A percentile compares a stretch with the other conserved stretches of the same genome.
These are phyloP conservation scores for Pseudohyphozyma bogoriensis DNA, from an alignment of 768 basidiomycete species.

Conservation along the genomic window DNA sequence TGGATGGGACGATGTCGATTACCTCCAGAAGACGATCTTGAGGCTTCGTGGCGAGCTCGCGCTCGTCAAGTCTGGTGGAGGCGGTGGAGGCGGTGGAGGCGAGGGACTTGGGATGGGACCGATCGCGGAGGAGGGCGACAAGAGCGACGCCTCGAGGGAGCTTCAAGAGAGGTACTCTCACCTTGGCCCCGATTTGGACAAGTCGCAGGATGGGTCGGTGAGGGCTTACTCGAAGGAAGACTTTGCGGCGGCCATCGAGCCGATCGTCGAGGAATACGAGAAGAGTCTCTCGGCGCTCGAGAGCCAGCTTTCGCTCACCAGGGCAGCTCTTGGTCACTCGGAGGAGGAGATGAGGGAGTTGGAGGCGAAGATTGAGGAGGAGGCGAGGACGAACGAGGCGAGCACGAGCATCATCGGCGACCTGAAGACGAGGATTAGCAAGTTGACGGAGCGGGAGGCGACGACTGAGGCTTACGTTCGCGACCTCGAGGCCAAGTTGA, in stretches of 20 bases:
- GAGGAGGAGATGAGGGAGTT: conserved; percentile 90
- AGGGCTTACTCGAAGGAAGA: conserved; percentile 38
- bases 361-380: conserved; percentile 60
- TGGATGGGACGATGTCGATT: conserved; percentile 97
- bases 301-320: conserved; percentile 75
- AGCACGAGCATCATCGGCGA: conserved; percentile 84
- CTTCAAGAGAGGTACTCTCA: not conserved
- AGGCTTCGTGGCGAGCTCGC: conserved; percentile 82
- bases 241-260: conserved; percentile 55
- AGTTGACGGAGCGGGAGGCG: conserved; percentile 75
- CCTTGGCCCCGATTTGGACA: conserved; percentile 75
- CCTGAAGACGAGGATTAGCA: conserved; percentile 63
- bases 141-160: not conserved
- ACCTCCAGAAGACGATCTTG: conserved; percentile 76
- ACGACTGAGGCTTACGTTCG: conserved; percentile 91
- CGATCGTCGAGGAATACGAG: conserved; percentile 98
- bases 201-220: conserved; percentile 52
- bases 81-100: conserved; percentile 24
- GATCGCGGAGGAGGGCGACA: conserved; percentile 37
- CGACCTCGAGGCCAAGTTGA: conserved; percentile 87
- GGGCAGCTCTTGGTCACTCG: conserved; percentile 74
- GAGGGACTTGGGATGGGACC: conserved; percentile 32
- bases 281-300: conserved; percentile 93
- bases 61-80: conserved; percentile 31
- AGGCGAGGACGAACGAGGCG: conserved; percentile 60